Percentiles rank a stretch among this genome's conserved stretches.
Conservation (phyloP, 176 grass and related monocot genomes). For the Tillandsia leiboldiana region DNA sequence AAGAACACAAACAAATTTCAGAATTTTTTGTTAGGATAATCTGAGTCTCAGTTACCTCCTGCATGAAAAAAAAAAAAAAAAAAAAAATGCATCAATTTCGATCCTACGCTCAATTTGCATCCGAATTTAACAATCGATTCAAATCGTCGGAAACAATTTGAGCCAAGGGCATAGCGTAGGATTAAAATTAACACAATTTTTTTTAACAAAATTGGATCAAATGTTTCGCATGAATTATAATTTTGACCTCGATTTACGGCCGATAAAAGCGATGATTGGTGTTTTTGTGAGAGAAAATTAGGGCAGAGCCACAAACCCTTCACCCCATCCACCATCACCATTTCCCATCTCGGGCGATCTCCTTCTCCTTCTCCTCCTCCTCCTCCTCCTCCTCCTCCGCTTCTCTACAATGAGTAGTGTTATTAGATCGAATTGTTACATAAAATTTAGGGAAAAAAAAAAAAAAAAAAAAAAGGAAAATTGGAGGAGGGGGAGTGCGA, state of each 20-base stretch:
- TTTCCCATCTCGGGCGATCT: conserved; percentile 28
- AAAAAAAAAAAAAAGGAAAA: not conserved
- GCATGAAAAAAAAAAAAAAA: too few species aligned
- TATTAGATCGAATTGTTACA: too few species aligned
- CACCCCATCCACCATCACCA: conserved; percentile 26
- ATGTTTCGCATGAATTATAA: not conserved
- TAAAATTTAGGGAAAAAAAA: not conserved
- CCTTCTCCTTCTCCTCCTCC: not conserved
- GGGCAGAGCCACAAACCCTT: conserved; percentile 51
- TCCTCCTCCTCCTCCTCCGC: not conserved
- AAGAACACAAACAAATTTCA: not conserved
- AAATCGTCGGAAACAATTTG: too few species aligned
- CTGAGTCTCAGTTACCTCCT: not conserved
- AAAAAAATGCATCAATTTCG: not conserved
- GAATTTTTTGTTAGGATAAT: not conserved
- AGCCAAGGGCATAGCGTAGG: too few species aligned
- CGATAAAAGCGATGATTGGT: conserved; percentile 37
- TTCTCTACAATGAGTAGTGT: not conserved
- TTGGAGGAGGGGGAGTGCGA: not conserved
- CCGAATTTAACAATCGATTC: too few species aligned
- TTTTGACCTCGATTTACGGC: conserved; percentile 36
- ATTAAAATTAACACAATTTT: too few species aligned
- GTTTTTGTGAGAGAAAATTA: conserved; percentile 29
- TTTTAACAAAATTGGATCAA: not conserved
- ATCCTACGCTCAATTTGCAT: too few species aligned